Evolutionary conservation across 768 basidiomycete genomes (phyloP).

Genomic region (Rhizopogon vinicolor): DNA sequence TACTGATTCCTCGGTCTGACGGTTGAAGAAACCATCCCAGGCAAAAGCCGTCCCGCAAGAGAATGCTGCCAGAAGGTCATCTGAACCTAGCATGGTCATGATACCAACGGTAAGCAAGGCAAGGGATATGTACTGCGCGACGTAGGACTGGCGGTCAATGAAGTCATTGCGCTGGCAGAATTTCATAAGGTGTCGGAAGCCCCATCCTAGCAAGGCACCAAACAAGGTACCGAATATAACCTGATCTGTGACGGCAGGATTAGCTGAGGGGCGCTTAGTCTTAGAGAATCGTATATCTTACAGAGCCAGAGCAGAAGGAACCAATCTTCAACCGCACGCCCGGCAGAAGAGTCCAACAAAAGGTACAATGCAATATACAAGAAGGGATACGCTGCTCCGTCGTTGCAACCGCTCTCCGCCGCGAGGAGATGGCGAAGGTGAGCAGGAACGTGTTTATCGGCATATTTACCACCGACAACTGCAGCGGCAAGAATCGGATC

Average conservation of each 20-base stretch:
- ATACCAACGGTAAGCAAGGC: slow-evolving; percentile 83
- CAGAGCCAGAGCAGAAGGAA: slow-evolving; percentile 83
- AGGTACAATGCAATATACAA: slow-evolving; percentile 88
- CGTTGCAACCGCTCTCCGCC: slow-evolving; percentile 88
- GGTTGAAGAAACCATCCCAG: slow-evolving; percentile 94
- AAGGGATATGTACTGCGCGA: slow-evolving; percentile 86
- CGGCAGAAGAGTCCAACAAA: slow-evolving; percentile 57
- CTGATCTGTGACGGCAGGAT: slow-evolving; percentile 50
- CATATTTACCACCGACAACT: slow-evolving; percentile 93
- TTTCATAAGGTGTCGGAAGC: slow-evolving; percentile 87
- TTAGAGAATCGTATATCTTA: slow-evolving; percentile 33
- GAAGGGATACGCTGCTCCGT: slow-evolving; percentile 96
- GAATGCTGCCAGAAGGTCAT: slow-evolving; percentile 93
- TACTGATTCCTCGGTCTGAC: slow-evolving; percentile 89
- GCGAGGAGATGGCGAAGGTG: slow-evolving; percentile 66
- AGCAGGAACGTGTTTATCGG: slow-evolving; percentile 93
- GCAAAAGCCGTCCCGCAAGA: slow-evolving; percentile 94
- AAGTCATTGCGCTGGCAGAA: slow-evolving; percentile 83
- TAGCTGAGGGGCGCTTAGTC: not conserved
- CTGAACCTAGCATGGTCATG: slow-evolving; percentile 81
- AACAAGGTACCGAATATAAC: slow-evolving; percentile 71
- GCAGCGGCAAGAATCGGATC: slow-evolving; percentile 31
- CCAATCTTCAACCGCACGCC: slow-evolving; percentile 80
- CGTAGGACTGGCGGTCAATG: slow-evolving; percentile 91
- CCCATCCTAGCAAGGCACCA: slow-evolving; percentile 70